Conservation (phyloP, 1,284 basidiomycete genomes). For the Pseudozyma sp. region DNA sequence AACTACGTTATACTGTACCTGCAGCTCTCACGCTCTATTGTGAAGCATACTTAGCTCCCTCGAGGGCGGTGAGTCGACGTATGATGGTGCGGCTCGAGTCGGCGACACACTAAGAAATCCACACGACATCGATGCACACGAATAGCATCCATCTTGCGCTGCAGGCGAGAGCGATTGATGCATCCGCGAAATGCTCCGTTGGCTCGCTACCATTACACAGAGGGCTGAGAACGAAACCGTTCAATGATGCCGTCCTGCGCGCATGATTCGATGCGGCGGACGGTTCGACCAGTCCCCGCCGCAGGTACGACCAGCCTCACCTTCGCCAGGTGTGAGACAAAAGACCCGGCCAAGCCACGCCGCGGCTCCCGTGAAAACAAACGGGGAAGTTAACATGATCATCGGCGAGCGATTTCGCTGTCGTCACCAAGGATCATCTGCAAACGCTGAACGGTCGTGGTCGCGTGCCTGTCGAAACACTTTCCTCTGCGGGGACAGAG, state of each 20-base stretch:
- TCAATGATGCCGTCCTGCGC: slow-evolving; percentile 25
- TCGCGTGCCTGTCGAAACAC: not conserved
- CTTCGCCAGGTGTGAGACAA: too few species aligned
- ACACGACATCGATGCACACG: too few species aligned
- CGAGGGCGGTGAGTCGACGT: too few species aligned
- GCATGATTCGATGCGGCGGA: not conserved
- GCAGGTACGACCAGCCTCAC: slow-evolving; percentile 18
- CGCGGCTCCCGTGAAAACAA: slow-evolving; percentile 14
- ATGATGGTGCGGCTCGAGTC: too few species aligned
- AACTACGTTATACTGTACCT: not conserved
- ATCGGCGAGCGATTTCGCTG: not conserved
- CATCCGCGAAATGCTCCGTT: not conserved
- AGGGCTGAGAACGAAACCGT: not conserved
- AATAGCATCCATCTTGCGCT: too few species aligned
- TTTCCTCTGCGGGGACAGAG: slow-evolving; percentile 3
- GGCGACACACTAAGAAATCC: too few species aligned
- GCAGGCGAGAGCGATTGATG: not conserved
- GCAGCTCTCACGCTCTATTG: not conserved
- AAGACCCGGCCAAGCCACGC: not conserved
- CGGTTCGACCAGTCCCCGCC: slow-evolving; percentile 5
- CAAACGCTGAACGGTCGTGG: not conserved
- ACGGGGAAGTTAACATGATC: slow-evolving; percentile 6
- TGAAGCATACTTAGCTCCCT: too few species aligned
- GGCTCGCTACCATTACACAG: not conserved
- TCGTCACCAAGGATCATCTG: not conserved